Conservation (phyloP, 495 filamentous ascomycete species). For the Podospora didyma region DNA sequence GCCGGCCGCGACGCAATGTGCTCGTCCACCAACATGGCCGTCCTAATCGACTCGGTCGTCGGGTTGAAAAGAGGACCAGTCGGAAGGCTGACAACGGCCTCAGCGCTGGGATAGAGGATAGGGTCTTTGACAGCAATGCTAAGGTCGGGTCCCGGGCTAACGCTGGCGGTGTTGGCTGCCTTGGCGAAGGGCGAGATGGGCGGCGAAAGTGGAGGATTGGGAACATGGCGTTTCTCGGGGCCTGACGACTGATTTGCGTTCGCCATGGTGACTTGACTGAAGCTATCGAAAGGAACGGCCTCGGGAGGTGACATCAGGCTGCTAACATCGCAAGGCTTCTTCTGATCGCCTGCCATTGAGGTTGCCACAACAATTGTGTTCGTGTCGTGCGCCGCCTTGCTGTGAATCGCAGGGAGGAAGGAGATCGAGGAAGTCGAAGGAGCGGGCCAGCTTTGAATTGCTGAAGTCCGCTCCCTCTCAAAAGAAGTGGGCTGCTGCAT, state of each 20-base stretch:
- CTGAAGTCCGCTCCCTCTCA: conserved; percentile 3
- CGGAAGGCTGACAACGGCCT: conserved; percentile 38
- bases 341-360: conserved; percentile 14
- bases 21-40: conserved; percentile 48
- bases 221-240: conserved; percentile 32
- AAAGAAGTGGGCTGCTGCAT: conserved; percentile 12
- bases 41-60: conserved; percentile 35
- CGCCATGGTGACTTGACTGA: conserved; percentile 36
- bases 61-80: conserved; percentile 56
- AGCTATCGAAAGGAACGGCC: conserved; percentile 57
- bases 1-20: conserved; percentile 64
- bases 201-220: conserved; percentile 61
- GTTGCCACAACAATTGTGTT: background rate
- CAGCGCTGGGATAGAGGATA: conserved; percentile 54
- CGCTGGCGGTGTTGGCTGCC: conserved; percentile 23
- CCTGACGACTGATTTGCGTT: conserved; percentile 28
- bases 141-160: conserved; percentile 42
- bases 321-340: conserved; percentile 39
- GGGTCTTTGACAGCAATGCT: conserved; percentile 48
- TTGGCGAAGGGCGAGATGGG: conserved; percentile 65
- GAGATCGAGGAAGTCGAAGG: conserved; percentile 3
- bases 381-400: conserved; percentile 11
- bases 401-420: conserved; percentile 12
- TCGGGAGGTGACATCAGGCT: conserved; percentile 78
- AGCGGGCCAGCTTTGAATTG: conserved; percentile 2